Conservation (phyloP, 352 stramenopile genomes). For the Globisporangium takayamanum region DNA sequence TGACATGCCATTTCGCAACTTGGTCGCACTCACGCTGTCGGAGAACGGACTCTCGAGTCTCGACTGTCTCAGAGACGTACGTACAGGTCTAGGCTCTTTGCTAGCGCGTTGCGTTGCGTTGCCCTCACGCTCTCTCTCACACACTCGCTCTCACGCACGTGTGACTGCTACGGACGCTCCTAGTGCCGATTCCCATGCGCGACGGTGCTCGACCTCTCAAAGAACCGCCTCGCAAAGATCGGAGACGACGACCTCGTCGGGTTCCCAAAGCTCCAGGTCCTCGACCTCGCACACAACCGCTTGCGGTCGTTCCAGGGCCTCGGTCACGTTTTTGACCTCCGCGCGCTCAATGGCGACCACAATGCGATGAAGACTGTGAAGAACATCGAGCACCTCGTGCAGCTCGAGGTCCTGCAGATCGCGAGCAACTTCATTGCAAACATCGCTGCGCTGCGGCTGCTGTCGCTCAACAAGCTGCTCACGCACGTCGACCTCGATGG, state of each 20-base stretch:
- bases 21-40: constrained; percentile 57
- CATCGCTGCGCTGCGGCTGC: constrained; percentile 43
- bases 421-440: constrained; percentile 41
- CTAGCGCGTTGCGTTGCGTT: not conserved
- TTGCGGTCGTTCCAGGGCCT: constrained; percentile 52
- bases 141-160: not conserved
- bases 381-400: constrained; percentile 65
- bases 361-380: constrained; percentile 58
- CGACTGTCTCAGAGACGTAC: constrained; percentile 51
- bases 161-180: constrained; percentile 1
- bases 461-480: constrained; percentile 74
- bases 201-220: constrained; percentile 50
- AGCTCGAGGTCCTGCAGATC: constrained; percentile 54
- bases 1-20: constrained; percentile 44
- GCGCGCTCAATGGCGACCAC: constrained; percentile 47
- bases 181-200: constrained; percentile 60
- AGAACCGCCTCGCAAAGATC: constrained; percentile 55
- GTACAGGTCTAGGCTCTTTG: not conserved
- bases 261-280: constrained; percentile 60
- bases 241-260: constrained; percentile 33
- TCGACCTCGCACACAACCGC: constrained; percentile 57
- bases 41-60: constrained; percentile 48
- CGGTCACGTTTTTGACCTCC: constrained; percentile 45
- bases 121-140: not conserved
- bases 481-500: constrained; percentile 64